Evolutionary conservation across 345 rosid species (phyloP).

Genomic region (Xanthoceras sorbifolium): DNA sequence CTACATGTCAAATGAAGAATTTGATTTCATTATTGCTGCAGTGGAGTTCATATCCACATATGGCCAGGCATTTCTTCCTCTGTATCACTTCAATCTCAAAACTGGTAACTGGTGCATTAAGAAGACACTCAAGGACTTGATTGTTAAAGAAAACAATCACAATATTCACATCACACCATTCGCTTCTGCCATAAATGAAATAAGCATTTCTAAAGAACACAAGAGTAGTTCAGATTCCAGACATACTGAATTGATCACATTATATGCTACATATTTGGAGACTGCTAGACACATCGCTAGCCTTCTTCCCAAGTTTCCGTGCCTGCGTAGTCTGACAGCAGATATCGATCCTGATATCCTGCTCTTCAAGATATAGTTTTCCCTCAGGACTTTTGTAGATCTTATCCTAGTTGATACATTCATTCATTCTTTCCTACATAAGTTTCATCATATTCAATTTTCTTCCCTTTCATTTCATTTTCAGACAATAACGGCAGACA

Average conservation of each 20-base stretch:
- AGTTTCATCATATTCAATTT: neutral
- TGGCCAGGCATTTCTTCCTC: constrained; percentile 53
- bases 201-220: neutral
- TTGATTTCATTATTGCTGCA: constrained; percentile 52
- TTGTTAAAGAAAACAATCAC: neutral
- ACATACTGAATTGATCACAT: neutral
- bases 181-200: constrained; percentile 6
- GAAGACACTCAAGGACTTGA: constrained; percentile 24
- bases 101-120: constrained; percentile 50
- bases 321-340: constrained; percentile 3
- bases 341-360: constrained; percentile 28
- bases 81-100: constrained; percentile 45
- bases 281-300: constrained; percentile 35
- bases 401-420: neutral
- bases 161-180: neutral
- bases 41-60: constrained; percentile 48
- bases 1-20: constrained; percentile 56
- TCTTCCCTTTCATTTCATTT: no score
- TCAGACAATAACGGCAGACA: no score
- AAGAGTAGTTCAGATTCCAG: neutral
- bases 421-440: neutral
- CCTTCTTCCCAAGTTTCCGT: constrained; percentile 47
- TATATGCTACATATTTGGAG: constrained; percentile 28
- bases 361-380: constrained; percentile 33
- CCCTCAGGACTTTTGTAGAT: neutral